phyloP scores from a whole-genome alignment of 495 filamentous ascomycete genomes.

The Aspergillus ostianus region DNA sequence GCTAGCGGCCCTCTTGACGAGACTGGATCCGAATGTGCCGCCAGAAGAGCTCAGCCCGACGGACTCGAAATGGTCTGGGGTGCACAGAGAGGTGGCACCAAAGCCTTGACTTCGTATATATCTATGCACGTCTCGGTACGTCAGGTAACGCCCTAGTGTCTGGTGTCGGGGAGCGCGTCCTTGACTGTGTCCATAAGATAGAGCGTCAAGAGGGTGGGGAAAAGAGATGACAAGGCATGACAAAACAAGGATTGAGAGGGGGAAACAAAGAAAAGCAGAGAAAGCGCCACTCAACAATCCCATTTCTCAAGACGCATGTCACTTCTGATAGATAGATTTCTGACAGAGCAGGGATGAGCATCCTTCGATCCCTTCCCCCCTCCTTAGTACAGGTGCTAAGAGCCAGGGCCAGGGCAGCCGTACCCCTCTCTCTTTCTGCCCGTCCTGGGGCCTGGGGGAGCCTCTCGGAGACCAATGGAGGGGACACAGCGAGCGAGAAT shows the following conservation, averaged over 20 bases:
- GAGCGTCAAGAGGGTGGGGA: no score
- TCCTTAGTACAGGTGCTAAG: slow-evolving; percentile 1
- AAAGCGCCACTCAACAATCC: background rate
- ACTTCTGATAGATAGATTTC: slow-evolving; percentile 1
- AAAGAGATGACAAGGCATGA: slow-evolving; percentile 1
- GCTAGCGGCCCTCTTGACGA: background rate
- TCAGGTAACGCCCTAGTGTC: background rate
- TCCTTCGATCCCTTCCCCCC: background rate
- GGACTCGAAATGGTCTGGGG: background rate
- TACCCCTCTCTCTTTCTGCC: slow-evolving; percentile 1
- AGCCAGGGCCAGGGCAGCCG: slow-evolving; percentile 2
- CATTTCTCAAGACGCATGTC: slow-evolving; percentile 1
- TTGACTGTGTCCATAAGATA: background rate
- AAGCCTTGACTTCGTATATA: slow-evolving; percentile 8
- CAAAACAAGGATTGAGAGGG: background rate
- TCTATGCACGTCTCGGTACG: background rate
- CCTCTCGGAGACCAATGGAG: background rate
- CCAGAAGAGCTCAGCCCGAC: background rate
- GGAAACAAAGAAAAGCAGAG: background rate
- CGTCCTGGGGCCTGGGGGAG: background rate
- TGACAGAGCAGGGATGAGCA: background rate
- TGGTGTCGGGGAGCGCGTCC: background rate
- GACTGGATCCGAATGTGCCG: background rate
- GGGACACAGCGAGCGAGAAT: background rate
- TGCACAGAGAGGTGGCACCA: background rate